Conservation (phyloP, 371 early-diverging fungal species). For the Mucor ambiguus region DNA sequence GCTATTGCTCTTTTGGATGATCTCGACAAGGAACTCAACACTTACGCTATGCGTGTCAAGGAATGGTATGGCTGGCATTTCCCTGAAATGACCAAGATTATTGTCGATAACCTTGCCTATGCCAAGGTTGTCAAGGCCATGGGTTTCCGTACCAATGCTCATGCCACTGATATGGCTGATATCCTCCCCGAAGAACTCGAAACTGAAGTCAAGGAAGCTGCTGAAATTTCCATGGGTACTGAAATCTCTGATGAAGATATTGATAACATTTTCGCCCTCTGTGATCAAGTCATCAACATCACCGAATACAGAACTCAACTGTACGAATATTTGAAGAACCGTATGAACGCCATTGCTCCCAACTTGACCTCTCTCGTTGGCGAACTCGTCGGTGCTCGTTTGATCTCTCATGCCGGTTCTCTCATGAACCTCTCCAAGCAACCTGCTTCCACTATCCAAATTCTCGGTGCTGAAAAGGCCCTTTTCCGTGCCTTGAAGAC, state of each 20-base stretch:
- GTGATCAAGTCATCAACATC: slow-evolving; percentile 84
- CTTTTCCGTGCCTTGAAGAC: slow-evolving; percentile 95
- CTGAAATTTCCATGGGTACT: slow-evolving; percentile 95
- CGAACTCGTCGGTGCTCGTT: slow-evolving; percentile 90
- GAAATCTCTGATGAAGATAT: slow-evolving; percentile 92
- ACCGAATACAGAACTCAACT: slow-evolving; percentile 88
- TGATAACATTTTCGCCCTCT: slow-evolving; percentile 70
- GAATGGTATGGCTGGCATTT: slow-evolving; percentile 97
- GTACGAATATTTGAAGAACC: slow-evolving; percentile 86
- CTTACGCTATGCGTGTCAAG: slow-evolving; percentile 96
- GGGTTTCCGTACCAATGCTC: slow-evolving; percentile 82
- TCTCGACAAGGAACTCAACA: slow-evolving; percentile 96
- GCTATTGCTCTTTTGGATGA: slow-evolving; percentile 93
- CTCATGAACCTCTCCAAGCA: slow-evolving; percentile 90
- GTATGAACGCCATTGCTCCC: slow-evolving; percentile 92
- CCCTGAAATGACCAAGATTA: slow-evolving; percentile 85
- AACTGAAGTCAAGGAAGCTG: slow-evolving; percentile 76
- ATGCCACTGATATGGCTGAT: slow-evolving; percentile 70
- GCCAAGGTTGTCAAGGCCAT: slow-evolving; percentile 72
- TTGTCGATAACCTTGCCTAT: slow-evolving; percentile 79
- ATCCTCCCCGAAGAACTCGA: slow-evolving; percentile 95
- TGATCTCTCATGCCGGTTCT: slow-evolving; percentile 93
- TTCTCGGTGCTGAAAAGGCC: slow-evolving; percentile 98
- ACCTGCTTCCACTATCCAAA: slow-evolving; percentile 96
- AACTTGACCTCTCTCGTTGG: slow-evolving; percentile 93